Conservation (phyloP, 192 early-diverging fungal genomes). For the Rhizophagus clarus region DNA sequence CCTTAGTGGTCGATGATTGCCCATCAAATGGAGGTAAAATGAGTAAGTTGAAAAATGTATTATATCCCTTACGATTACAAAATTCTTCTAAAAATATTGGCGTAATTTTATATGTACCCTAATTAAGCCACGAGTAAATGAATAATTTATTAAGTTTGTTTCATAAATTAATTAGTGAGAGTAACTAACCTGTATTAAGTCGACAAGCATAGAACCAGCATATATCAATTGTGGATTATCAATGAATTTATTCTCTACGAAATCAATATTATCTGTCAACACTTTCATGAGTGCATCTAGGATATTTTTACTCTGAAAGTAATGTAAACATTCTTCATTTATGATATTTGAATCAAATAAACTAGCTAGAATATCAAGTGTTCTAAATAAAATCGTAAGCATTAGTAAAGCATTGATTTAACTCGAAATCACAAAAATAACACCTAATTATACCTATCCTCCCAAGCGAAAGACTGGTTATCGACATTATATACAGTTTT, state of each 20-base stretch:
- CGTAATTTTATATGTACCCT: conserved; percentile 40
- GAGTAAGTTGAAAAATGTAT: conserved; percentile 46
- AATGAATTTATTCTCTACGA: conserved; percentile 1
- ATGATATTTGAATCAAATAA: conserved; percentile 37
- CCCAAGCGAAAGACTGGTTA: conserved; percentile 34
- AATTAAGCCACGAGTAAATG: background rate
- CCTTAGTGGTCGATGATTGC: conserved; percentile 45
- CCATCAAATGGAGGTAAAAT: conserved; percentile 47
- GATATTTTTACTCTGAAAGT: conserved; percentile 40
- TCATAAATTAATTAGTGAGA: background rate
- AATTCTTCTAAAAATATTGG: conserved; percentile 52
- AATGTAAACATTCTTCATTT: conserved; percentile 39
- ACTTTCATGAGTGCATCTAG: conserved; percentile 47
- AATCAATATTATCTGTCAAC: conserved; percentile 10
- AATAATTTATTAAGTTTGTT: background rate
- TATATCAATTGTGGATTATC: conserved; percentile 20
- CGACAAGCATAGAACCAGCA: conserved; percentile 30
- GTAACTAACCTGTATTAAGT: conserved; percentile 9
- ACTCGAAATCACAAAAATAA: background rate
- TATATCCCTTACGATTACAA: conserved; percentile 43
- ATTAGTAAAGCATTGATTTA: conserved; percentile 20
- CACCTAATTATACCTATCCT: conserved; percentile 35
- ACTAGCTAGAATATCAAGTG: conserved; percentile 41
- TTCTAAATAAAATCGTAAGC: conserved; percentile 38
- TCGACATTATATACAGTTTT: background rate